phyloP scores from a whole-genome alignment of 257 asterid genomes.

The Solanum chilense region DNA sequence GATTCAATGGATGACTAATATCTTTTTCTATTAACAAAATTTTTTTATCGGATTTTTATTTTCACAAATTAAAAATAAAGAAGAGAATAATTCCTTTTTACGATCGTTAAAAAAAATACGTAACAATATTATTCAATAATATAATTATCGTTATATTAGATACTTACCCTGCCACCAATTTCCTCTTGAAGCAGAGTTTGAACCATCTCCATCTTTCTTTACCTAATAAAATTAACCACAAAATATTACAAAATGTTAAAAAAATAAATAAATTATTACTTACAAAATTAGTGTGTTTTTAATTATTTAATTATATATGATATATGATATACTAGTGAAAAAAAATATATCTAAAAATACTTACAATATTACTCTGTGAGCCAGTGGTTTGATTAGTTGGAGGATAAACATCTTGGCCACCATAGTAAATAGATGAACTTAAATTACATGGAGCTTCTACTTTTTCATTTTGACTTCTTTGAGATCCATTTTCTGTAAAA shows the following conservation, averaged over 20 bases:
- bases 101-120: too few species aligned
- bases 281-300: background rate
- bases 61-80: too few species aligned
- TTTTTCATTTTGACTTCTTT: background rate
- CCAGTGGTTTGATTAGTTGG: background rate
- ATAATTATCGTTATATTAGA: background rate
- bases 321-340: too few species aligned
- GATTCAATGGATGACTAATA: too few species aligned
- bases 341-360: background rate
- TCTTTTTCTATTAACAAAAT: too few species aligned
- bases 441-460: background rate
- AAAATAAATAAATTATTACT: background rate
- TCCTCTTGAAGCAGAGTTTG: conserved; percentile 63
- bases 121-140: background rate
- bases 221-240: conserved; percentile 15
- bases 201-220: conserved; percentile 19
- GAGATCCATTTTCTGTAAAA: background rate
- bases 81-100: background rate
- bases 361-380: background rate
- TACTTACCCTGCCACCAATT: conserved; percentile 81
- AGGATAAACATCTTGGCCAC: conserved; percentile 2
- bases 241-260: background rate
- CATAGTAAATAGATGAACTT: background rate
- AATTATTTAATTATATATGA: background rate
- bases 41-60: too few species aligned